Conservation (phyloP, 2,329 filamentous ascomycete genomes). For the Trichoderma afroharzianum region DNA sequence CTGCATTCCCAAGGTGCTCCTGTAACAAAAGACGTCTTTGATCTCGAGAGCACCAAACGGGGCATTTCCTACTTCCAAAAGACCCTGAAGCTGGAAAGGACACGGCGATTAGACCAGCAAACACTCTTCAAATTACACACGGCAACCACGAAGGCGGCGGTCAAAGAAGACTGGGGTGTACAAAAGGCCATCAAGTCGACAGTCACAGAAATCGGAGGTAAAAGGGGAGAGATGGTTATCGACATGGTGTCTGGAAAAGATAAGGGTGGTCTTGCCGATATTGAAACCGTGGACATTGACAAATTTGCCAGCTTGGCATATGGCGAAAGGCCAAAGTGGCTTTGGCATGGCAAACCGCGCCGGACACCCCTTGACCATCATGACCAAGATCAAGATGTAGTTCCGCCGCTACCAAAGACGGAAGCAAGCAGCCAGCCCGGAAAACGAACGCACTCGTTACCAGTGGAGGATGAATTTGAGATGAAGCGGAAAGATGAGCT, state of each 20-base stretch:
- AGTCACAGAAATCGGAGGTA: conserved; percentile 87
- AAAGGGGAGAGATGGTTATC: conserved; percentile 90
- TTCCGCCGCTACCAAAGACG: conserved; percentile 53
- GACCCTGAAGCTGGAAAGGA: conserved; percentile 73
- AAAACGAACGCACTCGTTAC: conserved; percentile 49
- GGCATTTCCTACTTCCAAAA: conserved; percentile 90
- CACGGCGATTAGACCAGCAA: conserved; percentile 74
- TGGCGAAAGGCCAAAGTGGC: conserved; percentile 84
- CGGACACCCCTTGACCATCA: conserved; percentile 51
- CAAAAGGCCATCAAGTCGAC: conserved; percentile 93
- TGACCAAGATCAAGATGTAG: conserved; percentile 42
- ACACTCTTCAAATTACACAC: conserved; percentile 79
- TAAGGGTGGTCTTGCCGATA: conserved; percentile 84
- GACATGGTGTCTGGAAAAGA: conserved; percentile 87
- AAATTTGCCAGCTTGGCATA: conserved; percentile 73
- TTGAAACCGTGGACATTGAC: conserved; percentile 88
- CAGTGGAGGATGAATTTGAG: conserved; percentile 51
- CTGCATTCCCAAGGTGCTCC: conserved; percentile 81
- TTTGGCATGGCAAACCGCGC: conserved; percentile 87
- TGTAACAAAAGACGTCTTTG: conserved; percentile 87
- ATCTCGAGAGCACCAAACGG: conserved; percentile 75
- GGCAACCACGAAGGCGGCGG: conserved; percentile 84
- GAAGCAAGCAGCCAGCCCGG: conserved; percentile 37
- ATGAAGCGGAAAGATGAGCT: conserved; percentile 45
- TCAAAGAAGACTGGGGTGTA: conserved; percentile 87